Evolutionary conservation across 2,329 filamentous ascomycete species (phyloP), one percentile per base, ranked within the genome.

Genomic region (Chaetomiaceae sp.): DNA sequence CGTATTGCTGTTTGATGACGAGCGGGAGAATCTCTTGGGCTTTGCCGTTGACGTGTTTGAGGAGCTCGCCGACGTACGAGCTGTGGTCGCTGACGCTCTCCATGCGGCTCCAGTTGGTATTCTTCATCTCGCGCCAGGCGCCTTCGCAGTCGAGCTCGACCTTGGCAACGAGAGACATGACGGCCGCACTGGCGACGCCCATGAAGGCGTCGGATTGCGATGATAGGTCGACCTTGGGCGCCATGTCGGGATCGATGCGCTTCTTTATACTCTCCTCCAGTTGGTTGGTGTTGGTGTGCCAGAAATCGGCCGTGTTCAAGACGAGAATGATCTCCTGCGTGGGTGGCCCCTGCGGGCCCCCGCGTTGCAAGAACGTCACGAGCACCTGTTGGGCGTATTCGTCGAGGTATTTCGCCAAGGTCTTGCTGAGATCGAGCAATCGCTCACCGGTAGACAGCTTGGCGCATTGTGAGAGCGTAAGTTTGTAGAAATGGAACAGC

Each of bases 301-400:
- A 99, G 69, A 97, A 99, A 66, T 99, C 94, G 0, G 94, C 92
- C 1, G 94, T 97, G 67, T 99, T 99, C 43, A 99, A 76, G 1
- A 97, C 90, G 3, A 95, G 75, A 13, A 96, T 80, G 3, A 88
- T 81, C 58, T 96, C 87, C 63, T 96, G 85, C 2, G 94, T 64
- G 3, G 76, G 71, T 2, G 80, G 74, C 0, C 57, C 78, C 63
- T 65, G 78, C 69, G 61, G 77, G 60, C 68, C 82, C 64, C 71
- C 87, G 4, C 70, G 69, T 59, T 84, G 81, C 6, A 86, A 66
- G 56, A 87, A 86, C 58, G 85, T 80, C 14, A 95, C 79, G 6
- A 99, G 76, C 2, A 99, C 90, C 62, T 95, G 89, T 66, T 97
- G 91, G 0, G 91, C 89, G 67, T 99, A 99, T 63, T 94, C 87